These are phyloP conservation scores for Fusarium chuoi DNA, from an alignment of 2,329 filamentous ascomycete genomes.

Conservation along the genomic window DNA sequence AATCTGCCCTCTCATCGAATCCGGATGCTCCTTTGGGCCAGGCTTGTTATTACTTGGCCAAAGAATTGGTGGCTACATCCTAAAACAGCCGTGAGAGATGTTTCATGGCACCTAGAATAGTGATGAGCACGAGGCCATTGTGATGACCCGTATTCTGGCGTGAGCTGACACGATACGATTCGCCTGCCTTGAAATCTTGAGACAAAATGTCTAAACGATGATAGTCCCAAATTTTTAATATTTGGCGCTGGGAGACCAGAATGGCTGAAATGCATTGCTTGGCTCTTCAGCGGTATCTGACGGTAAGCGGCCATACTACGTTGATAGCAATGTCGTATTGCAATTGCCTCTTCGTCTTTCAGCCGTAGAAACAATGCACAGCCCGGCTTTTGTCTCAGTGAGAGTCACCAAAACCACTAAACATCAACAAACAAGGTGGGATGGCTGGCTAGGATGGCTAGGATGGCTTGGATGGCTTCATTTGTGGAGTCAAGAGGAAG, in stretches of 20 bases:
- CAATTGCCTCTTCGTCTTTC: constrained; percentile 5
- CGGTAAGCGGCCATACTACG: constrained; percentile 31
- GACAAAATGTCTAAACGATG: constrained; percentile 29
- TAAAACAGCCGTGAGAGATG: constrained; percentile 22
- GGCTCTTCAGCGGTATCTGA: constrained; percentile 18
- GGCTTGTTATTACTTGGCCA: constrained; percentile 4
- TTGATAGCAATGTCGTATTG: constrained; percentile 7
- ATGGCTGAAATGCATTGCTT: constrained; percentile 7
- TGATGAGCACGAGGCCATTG: constrained; percentile 17
- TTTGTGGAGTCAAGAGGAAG: constrained; percentile 16
- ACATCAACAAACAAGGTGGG: constrained; percentile 15
- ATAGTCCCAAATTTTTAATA: constrained; percentile 10
- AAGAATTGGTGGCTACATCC: constrained; percentile 19
- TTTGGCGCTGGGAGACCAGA: constrained; percentile 25
- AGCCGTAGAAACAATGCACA: constrained; percentile 14
- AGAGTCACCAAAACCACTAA: constrained; percentile 11
- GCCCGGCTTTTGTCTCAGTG: constrained; percentile 28
- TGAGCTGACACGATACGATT: constrained; percentile 31
- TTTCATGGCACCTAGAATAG: constrained; percentile 34
- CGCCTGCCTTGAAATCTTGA: constrained; percentile 19
- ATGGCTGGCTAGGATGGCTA: constrained; percentile 30
- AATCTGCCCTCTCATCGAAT: constrained; percentile 20
- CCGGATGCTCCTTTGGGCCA: constrained; percentile 23
- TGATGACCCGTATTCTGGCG: constrained; percentile 22
- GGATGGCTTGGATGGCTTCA: constrained; percentile 16